These are phyloP conservation scores for Cryptococcus maquisensis DNA, from an alignment of 1,284 basidiomycete genomes.

Conservation along the genomic window DNA sequence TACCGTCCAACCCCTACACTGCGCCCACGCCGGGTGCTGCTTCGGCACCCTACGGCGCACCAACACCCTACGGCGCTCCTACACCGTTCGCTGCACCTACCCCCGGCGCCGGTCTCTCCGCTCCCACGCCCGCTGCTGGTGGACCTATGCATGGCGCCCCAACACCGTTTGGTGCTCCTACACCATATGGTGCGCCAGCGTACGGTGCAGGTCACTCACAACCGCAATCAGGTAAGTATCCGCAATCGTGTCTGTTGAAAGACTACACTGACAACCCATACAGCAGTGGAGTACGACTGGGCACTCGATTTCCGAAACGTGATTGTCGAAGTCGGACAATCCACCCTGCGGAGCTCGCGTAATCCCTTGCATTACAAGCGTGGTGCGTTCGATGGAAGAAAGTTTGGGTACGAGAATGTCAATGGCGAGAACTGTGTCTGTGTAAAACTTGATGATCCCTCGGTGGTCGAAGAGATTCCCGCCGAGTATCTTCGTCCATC, in stretches of 20 bases:
- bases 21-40: conserved; percentile 53
- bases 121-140: conserved; percentile 47
- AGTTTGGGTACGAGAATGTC: conserved; percentile 33
- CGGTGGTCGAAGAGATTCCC: conserved; percentile 28
- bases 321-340: conserved; percentile 39
- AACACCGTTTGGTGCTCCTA: conserved; percentile 52
- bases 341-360: conserved; percentile 24
- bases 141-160: conserved; percentile 41
- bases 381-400: conserved; percentile 31
- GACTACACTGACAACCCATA: neutral
- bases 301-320: conserved; percentile 46
- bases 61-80: conserved; percentile 49
- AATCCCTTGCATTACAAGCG: conserved; percentile 44
- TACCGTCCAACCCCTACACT: conserved; percentile 35
- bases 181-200: conserved; percentile 40
- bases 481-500: conserved; percentile 39
- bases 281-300: conserved; percentile 40
- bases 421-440: conserved; percentile 25
- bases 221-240: neutral
- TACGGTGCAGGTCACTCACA: conserved; percentile 10
- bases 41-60: conserved; percentile 52
- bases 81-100: conserved; percentile 53
- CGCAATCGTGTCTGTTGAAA: neutral
- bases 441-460: conserved; percentile 23
- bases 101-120: conserved; percentile 49